Evolutionary conservation across 495 filamentous ascomycete species (phyloP).

Genomic region (Mytilinidion resinicola): DNA sequence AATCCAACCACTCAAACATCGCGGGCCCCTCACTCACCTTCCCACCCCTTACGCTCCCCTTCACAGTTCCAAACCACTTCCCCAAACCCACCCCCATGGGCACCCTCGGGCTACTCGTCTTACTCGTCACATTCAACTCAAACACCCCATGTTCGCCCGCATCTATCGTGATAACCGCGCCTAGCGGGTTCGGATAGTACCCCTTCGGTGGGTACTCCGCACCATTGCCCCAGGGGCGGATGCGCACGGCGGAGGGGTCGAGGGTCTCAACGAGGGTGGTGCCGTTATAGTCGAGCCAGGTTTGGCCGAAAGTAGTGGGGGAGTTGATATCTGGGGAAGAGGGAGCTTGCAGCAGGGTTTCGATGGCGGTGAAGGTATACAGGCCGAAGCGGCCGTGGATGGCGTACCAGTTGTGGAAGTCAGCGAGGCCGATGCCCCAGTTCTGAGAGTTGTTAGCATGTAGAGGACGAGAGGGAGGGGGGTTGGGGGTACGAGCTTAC

Average conservation of each 20-base stretch:
- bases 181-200: not conserved
- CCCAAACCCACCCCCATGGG: not conserved
- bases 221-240: slow-evolving; percentile 1
- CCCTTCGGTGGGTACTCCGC: not conserved
- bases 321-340: no score
- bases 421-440: slow-evolving; percentile 2
- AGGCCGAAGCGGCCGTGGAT: not conserved
- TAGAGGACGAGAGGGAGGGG: not conserved
- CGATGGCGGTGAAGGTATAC: slow-evolving; percentile 1
- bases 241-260: not conserved
- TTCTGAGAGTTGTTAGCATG: not conserved
- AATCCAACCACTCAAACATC: slow-evolving; percentile 4
- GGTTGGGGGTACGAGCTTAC: not conserved
- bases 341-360: not conserved
- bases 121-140: slow-evolving; percentile 1
- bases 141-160: not conserved
- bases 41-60: not conserved
- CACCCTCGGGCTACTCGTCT: slow-evolving; percentile 1
- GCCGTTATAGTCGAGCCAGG: not conserved
- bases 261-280: not conserved
- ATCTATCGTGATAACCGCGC: not conserved
- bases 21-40: not conserved
- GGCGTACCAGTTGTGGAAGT: slow-evolving; percentile 4
- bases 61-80: not conserved
- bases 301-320: not conserved